phyloP scores from a whole-genome alignment of 2,329 filamentous ascomycete genomes.

The Penicillium sp. region DNA sequence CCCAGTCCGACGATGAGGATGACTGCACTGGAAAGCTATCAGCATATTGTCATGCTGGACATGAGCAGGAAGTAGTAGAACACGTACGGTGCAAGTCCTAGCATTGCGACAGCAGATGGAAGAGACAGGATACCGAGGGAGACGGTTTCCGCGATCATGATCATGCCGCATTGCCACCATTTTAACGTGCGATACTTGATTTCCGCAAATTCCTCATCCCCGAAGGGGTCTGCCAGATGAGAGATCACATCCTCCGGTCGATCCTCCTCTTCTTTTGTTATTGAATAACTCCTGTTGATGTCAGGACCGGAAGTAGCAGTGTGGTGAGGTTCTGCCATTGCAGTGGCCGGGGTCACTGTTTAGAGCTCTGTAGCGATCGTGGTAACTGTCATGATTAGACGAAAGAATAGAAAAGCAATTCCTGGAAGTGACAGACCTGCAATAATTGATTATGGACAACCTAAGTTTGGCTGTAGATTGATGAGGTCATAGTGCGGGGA shows the following conservation, averaged over 20 bases:
- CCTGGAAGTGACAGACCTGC: not conserved
- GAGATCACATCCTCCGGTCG: not conserved
- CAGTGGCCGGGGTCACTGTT: not conserved
- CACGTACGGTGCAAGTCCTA: slow-evolving; percentile 50
- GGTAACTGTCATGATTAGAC: not conserved
- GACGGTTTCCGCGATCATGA: slow-evolving; percentile 28
- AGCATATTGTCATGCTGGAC: not conserved
- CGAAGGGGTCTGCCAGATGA: slow-evolving; percentile 9
- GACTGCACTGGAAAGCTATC: slow-evolving; percentile 38
- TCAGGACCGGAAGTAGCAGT: not conserved
- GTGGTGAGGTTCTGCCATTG: not conserved
- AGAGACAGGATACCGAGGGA: slow-evolving; percentile 55
- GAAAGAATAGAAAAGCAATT: too few species aligned
- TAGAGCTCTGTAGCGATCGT: not conserved
- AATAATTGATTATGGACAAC: too few species aligned
- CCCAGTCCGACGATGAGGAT: slow-evolving; percentile 53
- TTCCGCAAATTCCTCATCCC: slow-evolving; percentile 7
- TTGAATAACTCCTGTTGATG: not conserved
- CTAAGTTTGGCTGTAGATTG: not conserved
- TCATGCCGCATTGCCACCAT: slow-evolving; percentile 17
- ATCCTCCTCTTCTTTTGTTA: not conserved
- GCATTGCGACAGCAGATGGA: slow-evolving; percentile 48
- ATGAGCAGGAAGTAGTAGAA: not conserved
- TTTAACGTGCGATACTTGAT: slow-evolving; percentile 12
- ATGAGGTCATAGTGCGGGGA: not conserved